Percentiles rank a stretch among this genome's conserved stretches.
These are phyloP conservation scores for Rheum nobile DNA, from an alignment of 148 eudicot species.

Conservation along the genomic window DNA sequence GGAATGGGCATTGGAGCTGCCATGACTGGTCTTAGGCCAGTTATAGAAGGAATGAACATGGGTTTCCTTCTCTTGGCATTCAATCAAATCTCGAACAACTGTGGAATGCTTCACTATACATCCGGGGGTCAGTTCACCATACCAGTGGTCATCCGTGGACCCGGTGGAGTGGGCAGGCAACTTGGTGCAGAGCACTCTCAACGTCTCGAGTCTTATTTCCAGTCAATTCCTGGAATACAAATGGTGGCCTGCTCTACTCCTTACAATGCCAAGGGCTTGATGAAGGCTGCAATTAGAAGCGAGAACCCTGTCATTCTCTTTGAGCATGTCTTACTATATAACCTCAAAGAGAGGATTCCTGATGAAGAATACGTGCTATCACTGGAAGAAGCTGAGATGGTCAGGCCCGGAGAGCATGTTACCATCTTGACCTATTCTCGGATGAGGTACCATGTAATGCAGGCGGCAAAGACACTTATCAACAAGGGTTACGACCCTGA, in stretches of 20 bases:
- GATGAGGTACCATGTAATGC: constrained; percentile 90
- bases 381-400: constrained; percentile 91
- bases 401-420: constrained; percentile 72
- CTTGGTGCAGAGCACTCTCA: constrained; percentile 91
- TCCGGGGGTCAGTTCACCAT: constrained; percentile 90
- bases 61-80: constrained; percentile 80
- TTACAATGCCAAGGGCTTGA: constrained; percentile 78
- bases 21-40: constrained; percentile 85
- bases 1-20: constrained; percentile 93
- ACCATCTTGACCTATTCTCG: constrained; percentile 83
- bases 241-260: constrained; percentile 93
- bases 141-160: constrained; percentile 79
- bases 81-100: constrained; percentile 84
- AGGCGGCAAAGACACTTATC: constrained; percentile 78
- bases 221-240: constrained; percentile 77
- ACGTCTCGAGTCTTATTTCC: constrained; percentile 77
- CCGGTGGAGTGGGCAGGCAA: constrained; percentile 91
- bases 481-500: constrained; percentile 86
- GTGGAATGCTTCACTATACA: constrained; percentile 90
- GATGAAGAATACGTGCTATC: constrained; percentile 64
- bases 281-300: constrained; percentile 88
- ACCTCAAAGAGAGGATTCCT: constrained; percentile 75
- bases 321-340: constrained; percentile 80
- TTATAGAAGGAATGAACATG: constrained; percentile 93
- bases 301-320: constrained; percentile 83